These are phyloP conservation scores for Ophiocordyceps unilateralis DNA, from an alignment of 2,329 filamentous ascomycete species.

Conservation along the genomic window DNA sequence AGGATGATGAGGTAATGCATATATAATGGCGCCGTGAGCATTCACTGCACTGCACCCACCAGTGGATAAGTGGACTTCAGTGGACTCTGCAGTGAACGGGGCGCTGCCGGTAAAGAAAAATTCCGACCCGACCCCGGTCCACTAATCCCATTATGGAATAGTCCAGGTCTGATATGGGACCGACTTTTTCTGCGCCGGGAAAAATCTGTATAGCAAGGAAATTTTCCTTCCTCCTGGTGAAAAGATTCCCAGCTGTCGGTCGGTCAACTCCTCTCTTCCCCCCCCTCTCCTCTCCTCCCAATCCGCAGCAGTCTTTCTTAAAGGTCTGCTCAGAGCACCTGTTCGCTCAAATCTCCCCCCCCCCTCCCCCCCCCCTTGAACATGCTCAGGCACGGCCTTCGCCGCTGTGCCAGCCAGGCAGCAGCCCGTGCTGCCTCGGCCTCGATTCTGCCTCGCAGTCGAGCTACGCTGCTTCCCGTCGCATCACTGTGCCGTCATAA, in stretches of 20 bases:
- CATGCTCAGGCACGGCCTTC: constrained; percentile 20
- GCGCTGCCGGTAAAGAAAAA: neutral
- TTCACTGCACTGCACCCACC: too few relatives aligned
- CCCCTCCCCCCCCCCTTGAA: constrained; percentile 1
- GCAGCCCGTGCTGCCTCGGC: constrained; percentile 13
- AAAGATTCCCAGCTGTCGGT: neutral
- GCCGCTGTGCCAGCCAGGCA: constrained; percentile 21
- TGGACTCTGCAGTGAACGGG: too few relatives aligned
- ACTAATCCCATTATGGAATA: neutral
- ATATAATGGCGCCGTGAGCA: too few relatives aligned
- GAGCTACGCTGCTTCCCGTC: constrained; percentile 9
- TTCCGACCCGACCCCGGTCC: neutral
- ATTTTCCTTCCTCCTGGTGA: neutral
- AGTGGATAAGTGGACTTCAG: too few relatives aligned
- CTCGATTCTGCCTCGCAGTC: constrained; percentile 13
- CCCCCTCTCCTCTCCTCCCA: neutral
- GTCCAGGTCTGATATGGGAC: neutral
- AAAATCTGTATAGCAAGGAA: neutral
- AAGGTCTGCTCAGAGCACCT: neutral
- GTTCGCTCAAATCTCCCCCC: neutral
- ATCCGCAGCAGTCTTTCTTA: neutral
- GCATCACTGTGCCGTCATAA: constrained; percentile 6
- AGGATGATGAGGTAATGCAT: too few relatives aligned
- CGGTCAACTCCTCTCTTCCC: too few relatives aligned
- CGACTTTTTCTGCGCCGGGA: neutral